Base-by-base conservation (phyloP, 345 rosid genomes). In the Linum trigynum region DNA sequence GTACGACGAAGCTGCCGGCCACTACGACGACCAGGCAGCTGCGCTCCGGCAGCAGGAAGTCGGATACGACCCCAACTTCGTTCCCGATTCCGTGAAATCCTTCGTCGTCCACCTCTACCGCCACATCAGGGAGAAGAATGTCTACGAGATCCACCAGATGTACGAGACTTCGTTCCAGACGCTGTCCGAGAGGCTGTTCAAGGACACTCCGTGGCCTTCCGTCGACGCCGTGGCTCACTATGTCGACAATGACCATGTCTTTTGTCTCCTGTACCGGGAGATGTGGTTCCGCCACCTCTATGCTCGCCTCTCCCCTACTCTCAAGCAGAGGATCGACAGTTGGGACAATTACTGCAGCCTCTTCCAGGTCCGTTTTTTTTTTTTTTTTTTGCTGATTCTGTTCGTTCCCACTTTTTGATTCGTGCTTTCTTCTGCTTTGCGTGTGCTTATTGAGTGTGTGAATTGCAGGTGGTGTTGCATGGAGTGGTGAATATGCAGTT, bases 71-170 rank as follows among this genome's bases (percentile, higher is more conserved):
- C 99, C 97, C 0, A 90, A 87, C 74, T 85, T 75, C 77, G 92
- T 94, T 0, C 95, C 99, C 15, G 99, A 94, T 70, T 84, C 97
- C 7, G 97, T 94, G 69, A 91, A 84, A 72, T 79, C 99, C 43
- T 91, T 94, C 78, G 91, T 90, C 62, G 86, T 77, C 16, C 99
- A 94, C 70, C 85, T 94, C 17, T 94, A 94, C 81, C 88, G 99
- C 64, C 88, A 88, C 81, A 94, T 94, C 42, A 77, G 99, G 67
- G 99, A 91, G 79, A 94, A 91, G 82, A 94, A 94, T 37, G 99
- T 94, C 12, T 94, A 90, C 83, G 99, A 88, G 87, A 94, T 90
- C 80, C 95, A 94, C 69, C 95, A 91, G 87, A 94, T 94, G 97
- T 90, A 92, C 78, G 97, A 91, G 84, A 86, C 86, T 17, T 94